Base-by-base conservation (phyloP, 805 yeast species). In the Cyberlindnera xylosilytica region DNA sequence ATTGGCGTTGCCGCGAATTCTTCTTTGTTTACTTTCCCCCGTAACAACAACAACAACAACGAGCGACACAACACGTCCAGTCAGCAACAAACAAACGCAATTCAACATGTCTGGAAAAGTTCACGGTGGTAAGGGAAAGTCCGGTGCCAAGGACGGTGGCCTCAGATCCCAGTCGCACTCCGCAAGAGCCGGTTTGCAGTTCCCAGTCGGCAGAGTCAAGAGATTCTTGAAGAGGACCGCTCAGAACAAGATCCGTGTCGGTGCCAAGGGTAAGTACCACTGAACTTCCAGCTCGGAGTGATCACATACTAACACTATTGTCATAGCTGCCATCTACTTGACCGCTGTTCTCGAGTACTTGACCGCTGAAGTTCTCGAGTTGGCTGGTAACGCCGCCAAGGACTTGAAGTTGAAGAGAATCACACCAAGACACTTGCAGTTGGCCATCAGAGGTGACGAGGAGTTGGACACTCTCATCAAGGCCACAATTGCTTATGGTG, bases 161-260 rank as follows among this genome's bases (percentile, higher is more conserved):
- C 45, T 65, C 41, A 73, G 78, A 49, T 76, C 91, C 18, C 90
- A 85, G 56, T 86, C 96, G 12, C 95, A 90, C 56, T 87, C 96
- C 6, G 95, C 96, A 9, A 82, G 95, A 66, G 97, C 97, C 20
- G 97, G 97, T 20, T 72, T 89, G 64, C 93, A 85, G 65, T 93
- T 93, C 72, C 99, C 99, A 38, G 98, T 95, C 29, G 99, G 99
- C 47, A 88, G 99, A 83, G 89, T 93, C 57, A 91, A 93, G 79
- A 81, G 99, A 73, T 91, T 89, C 65, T 75, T 93, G 67, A 91
- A 90, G 74, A 83, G 76, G 66, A 87, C 84, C 52, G 95, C 96
- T 17, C 93, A 87, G 63, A 87, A 87, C 68, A 79, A 76, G 60
- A 76, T 78, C 51, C 71, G 96, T 65, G 95, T 88, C 37, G 96